Base-by-base conservation (phyloP, 768 basidiomycete genomes). In the Serpula lacrymans region DNA sequence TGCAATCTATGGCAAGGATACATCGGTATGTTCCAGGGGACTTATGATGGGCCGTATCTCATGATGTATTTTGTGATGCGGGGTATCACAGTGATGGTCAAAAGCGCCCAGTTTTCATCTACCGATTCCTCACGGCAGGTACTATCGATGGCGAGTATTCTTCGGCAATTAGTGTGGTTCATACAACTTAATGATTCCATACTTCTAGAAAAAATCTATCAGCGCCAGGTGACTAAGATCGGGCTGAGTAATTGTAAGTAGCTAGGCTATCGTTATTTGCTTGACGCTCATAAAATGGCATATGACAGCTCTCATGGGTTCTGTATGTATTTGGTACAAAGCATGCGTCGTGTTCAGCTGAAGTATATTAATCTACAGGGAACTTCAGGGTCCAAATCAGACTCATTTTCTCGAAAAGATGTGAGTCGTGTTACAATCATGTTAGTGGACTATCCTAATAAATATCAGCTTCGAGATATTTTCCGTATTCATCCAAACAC, bases 1-100 rank as follows among this genome's bases (percentile, higher is more conserved):
- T 93, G 13, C 96, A 99, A 62, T 85, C 96, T 2, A 98, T 98
- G 95, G 95, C 93, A 37, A 80, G 95, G 35, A 95, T 94, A 57
- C 90, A 95, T 63, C 77, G 91, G 91, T 90, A 45, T 33, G 67
- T 50, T 33, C 9, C 3, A 16, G n/a, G n/a, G n/a, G n/a, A n/a
- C n/a, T n/a, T n/a, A n/a, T n/a, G n/a, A n/a, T n/a, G n/a, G n/a
- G n/a, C n/a, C n/a, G n/a, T n/a, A n/a, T n/a, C n/a, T n/a, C n/a
- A n/a, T n/a, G n/a, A n/a, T n/a, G n/a, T n/a, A n/a, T n/a, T n/a
- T n/a, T n/a, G n/a, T n/a, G n/a, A n/a, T 18, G 35, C 16, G 29
- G 11, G 16, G 33, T 46, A 7, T 39, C 25, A 25, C 50, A 94
- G 92, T 14, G 94, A 99, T 64, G 95, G 95, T 0, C 95, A 99